A percentile compares a stretch with the other conserved stretches of the same genome.
phyloP scores from a whole-genome alignment of 2,329 filamentous ascomycete genomes.

The Macroventuria anomochaeta region DNA sequence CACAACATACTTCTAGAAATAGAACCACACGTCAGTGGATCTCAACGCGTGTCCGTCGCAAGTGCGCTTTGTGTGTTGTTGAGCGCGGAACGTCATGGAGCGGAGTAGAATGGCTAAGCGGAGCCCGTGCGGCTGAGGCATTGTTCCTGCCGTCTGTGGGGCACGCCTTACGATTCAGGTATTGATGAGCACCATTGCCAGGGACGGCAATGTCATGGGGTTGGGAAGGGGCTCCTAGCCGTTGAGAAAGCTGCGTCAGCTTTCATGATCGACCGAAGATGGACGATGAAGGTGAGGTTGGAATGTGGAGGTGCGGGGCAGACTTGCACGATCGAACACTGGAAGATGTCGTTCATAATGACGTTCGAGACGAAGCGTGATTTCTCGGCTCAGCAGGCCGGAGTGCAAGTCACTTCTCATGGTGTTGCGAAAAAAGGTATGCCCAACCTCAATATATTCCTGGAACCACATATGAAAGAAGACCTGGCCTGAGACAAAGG shows the following conservation, averaged over 20 bases:
- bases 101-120: slow-evolving; percentile 5
- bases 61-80: neutral
- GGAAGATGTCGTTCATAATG: neutral
- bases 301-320: slow-evolving; percentile 15
- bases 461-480: slow-evolving; percentile 1
- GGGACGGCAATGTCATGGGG: slow-evolving; percentile 15
- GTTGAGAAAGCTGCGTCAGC: slow-evolving; percentile 8
- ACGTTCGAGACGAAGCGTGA: neutral
- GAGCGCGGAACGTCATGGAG: slow-evolving; percentile 18
- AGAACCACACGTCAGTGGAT: slow-evolving; percentile 13
- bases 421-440: neutral
- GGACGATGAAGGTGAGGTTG: slow-evolving; percentile 2
- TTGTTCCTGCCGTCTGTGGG: slow-evolving; percentile 18
- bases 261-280: slow-evolving; percentile 1
- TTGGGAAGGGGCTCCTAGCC: slow-evolving; percentile 1
- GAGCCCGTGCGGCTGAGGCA: slow-evolving; percentile 22
- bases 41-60: slow-evolving; percentile 15
- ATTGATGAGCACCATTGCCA: slow-evolving; percentile 17
- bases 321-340: neutral
- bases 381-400: neutral
- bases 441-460: neutral
- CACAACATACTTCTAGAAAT: slow-evolving; percentile 10
- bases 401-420: neutral
- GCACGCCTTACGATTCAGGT: slow-evolving; percentile 12
- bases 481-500: neutral